Conservation (phyloP, 768 basidiomycete genomes). For the Tylopilus sp. region DNA sequence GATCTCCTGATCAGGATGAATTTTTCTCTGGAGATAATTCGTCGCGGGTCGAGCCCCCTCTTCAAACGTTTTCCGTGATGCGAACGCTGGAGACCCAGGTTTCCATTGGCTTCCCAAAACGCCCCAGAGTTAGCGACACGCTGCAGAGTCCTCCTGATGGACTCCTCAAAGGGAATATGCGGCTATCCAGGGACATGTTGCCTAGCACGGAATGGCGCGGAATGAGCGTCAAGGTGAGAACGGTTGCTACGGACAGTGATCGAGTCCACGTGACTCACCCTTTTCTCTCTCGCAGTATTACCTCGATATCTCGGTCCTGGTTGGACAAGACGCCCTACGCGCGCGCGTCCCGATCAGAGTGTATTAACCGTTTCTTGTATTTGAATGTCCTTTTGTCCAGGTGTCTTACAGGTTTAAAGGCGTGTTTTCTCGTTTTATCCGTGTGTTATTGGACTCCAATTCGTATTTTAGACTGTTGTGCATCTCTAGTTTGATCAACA, state of each 20-base stretch:
- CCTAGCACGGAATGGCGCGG: constrained; percentile 67
- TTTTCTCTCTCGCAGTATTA: constrained; percentile 51
- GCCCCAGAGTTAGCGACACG: constrained; percentile 47
- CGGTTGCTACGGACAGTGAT: constrained; percentile 7
- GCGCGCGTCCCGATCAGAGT: constrained; percentile 62
- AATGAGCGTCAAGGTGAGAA: constrained; percentile 59
- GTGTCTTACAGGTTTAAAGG: neutral
- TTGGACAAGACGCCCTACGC: constrained; percentile 59
- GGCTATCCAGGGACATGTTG: constrained; percentile 54
- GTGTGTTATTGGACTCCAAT: neutral
- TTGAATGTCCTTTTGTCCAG: neutral
- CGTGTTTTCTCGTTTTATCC: neutral
- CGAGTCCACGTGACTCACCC: constrained; percentile 2
- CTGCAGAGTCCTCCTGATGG: constrained; percentile 62
- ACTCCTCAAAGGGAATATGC: constrained; percentile 57
- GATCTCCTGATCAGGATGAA: constrained; percentile 11
- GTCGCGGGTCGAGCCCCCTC: constrained; percentile 22
- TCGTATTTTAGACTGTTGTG: constrained; percentile 2
- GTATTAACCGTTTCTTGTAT: constrained; percentile 30
- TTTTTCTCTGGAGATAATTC: constrained; percentile 18
- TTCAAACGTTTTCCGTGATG: constrained; percentile 13
- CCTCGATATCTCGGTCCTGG: constrained; percentile 63
- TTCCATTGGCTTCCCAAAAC: constrained; percentile 68
- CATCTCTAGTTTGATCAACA: neutral
- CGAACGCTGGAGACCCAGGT: constrained; percentile 39